These are phyloP conservation scores for Ceriops decandra DNA, from an alignment of 345 rosid species.

Conservation along the genomic window DNA sequence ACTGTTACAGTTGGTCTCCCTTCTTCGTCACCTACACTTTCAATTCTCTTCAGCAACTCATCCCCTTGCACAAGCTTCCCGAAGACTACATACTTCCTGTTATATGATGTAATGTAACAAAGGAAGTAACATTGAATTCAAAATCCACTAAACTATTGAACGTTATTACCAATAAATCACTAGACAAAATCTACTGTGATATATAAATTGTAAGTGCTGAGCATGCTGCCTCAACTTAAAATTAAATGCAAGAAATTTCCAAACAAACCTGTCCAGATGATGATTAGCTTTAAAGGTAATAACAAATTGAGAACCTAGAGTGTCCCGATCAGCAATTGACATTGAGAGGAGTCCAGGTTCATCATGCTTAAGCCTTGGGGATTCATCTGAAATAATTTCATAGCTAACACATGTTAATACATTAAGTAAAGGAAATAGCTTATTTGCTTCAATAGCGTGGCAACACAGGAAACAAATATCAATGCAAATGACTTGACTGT, in stretches of 20 bases:
- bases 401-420: conserved; percentile 13
- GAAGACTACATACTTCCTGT: conserved; percentile 76
- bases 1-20: conserved; percentile 82
- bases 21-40: conserved; percentile 74
- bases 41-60: conserved; percentile 75
- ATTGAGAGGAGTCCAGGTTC: conserved; percentile 78
- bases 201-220: neutral
- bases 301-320: conserved; percentile 77
- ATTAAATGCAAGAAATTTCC: neutral
- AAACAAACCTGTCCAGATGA: conserved; percentile 69
- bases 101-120: conserved; percentile 7
- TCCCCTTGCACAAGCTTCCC: conserved; percentile 90
- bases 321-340: conserved; percentile 75
- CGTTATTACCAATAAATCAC: neutral
- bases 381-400: conserved; percentile 60
- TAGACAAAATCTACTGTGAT: neutral
- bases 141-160: neutral
- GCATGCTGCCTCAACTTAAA: neutral
- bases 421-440: neutral
- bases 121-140: neutral
- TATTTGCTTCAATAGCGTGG: too few species aligned
- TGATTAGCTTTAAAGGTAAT: conserved; percentile 78
- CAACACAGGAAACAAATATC: neutral
- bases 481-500: conserved; percentile 1
- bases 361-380: conserved; percentile 78